Evolutionary conservation across 192 early-diverging fungal species (phyloP).

Genomic region (Geranomyces variabilis): DNA sequence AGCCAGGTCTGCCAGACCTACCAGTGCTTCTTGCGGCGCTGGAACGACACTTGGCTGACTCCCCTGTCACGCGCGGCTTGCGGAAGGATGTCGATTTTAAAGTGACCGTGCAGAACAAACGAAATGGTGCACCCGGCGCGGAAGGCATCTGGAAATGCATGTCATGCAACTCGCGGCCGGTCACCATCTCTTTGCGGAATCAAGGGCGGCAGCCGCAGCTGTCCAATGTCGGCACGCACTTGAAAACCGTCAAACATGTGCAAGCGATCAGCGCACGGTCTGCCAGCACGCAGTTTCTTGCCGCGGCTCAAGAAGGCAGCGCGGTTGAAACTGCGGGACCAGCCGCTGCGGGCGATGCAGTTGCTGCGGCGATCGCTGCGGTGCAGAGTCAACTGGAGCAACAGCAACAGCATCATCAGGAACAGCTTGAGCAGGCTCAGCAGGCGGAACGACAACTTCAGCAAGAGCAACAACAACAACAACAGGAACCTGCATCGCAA

Average conservation of each 20-base stretch:
- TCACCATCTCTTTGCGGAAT: constrained; percentile 36
- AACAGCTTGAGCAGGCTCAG: background rate
- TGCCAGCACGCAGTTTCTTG: constrained; percentile 10
- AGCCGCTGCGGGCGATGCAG: constrained; percentile 11
- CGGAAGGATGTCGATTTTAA: constrained; percentile 33
- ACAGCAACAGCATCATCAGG: constrained; percentile 10
- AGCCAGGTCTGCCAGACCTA: constrained; percentile 2
- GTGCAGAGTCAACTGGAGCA: background rate
- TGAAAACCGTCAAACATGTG: constrained; percentile 37
- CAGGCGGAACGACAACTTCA: background rate
- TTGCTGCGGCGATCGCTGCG: constrained; percentile 12
- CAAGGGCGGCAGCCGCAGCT: constrained; percentile 38
- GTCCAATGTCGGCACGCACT: constrained; percentile 33
- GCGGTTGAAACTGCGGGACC: background rate
- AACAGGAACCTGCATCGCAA: constrained; percentile 5
- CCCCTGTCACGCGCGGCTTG: constrained; percentile 32
- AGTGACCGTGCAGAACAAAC: constrained; percentile 17
- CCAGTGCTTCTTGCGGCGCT: constrained; percentile 7
- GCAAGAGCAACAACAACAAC: constrained; percentile 13
- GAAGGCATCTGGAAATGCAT: constrained; percentile 40
- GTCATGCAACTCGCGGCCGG: constrained; percentile 30
- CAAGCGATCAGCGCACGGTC: constrained; percentile 6
- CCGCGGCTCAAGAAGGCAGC: background rate
- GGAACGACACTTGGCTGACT: constrained; percentile 33
- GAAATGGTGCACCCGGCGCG: constrained; percentile 1